Percentiles rank a stretch among this genome's conserved stretches.
phyloP scores from a whole-genome alignment of 2,329 filamentous ascomycete genomes.

The Aspergillus piperis region DNA sequence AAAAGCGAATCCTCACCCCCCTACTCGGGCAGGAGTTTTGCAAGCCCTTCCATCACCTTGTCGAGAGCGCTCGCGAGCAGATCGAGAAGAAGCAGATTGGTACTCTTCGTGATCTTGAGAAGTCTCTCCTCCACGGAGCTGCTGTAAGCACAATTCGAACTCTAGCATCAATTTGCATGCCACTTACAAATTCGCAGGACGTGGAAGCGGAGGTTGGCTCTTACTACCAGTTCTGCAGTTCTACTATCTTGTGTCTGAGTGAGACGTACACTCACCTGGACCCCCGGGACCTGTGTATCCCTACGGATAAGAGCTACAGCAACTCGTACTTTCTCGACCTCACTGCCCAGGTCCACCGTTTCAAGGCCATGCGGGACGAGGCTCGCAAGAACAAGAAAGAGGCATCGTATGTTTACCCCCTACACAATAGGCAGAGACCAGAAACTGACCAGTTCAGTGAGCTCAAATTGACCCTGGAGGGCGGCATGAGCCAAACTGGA shows the following conservation, averaged over 20 bases:
- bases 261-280: constrained; percentile 82
- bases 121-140: constrained; percentile 86
- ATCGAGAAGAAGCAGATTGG: constrained; percentile 84
- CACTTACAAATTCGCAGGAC: constrained; percentile 31
- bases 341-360: constrained; percentile 86
- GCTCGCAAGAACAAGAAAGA: constrained; percentile 65
- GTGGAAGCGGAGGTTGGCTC: constrained; percentile 60
- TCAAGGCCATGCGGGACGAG: constrained; percentile 80
- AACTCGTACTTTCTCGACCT: constrained; percentile 97
- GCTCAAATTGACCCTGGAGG: constrained; percentile 71
- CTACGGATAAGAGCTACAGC: constrained; percentile 86
- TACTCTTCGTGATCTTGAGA: constrained; percentile 90
- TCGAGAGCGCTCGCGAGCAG: constrained; percentile 74
- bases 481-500: constrained; percentile 78
- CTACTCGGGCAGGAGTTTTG: constrained; percentile 72
- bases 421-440: constrained; percentile 50
- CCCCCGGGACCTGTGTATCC: constrained; percentile 82
- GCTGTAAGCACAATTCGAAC: constrained; percentile 81
- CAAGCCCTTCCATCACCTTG: constrained; percentile 77
- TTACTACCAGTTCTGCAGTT: constrained; percentile 87
- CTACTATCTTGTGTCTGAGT: constrained; percentile 86
- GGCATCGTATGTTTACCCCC: constrained; percentile 20
- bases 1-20: constrained; percentile 75
- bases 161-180: constrained; percentile 67
- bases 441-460: constrained; percentile 50